Conservation (phyloP, 148 eudicot genomes). For the Vaccinium macrocarpon region DNA sequence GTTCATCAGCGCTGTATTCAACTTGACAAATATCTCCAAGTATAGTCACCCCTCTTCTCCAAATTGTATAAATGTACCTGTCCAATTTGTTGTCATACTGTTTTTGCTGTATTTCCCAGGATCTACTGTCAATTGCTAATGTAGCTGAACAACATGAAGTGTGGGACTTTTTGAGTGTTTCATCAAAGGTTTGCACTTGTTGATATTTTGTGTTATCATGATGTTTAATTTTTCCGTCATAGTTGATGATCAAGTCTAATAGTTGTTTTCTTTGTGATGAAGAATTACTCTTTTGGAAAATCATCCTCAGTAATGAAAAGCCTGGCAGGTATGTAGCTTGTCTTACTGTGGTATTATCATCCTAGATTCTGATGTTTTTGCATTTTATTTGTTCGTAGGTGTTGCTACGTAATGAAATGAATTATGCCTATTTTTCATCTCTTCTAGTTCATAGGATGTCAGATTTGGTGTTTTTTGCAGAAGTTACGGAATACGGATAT, state of each 20-base stretch:
- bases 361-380: conserved; percentile 4
- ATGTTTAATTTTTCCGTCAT: neutral
- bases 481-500: neutral
- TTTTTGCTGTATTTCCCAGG: conserved; percentile 44
- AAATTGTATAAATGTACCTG: neutral
- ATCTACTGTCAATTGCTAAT: conserved; percentile 93
- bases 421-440: neutral
- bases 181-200: conserved; percentile 68
- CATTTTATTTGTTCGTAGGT: neutral
- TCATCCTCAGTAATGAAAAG: conserved; percentile 93
- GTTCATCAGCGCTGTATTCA: conserved; percentile 98
- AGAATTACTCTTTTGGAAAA: conserved; percentile 94
- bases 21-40: conserved; percentile 94
- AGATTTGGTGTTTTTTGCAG: neutral
- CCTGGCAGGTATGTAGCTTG: conserved; percentile 62
- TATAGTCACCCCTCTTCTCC: conserved; percentile 26
- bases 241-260: conserved; percentile 5
- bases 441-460: neutral
- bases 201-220: neutral
- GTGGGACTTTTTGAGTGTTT: conserved; percentile 90
- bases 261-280: conserved; percentile 27
- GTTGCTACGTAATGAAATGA: neutral
- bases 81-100: conserved; percentile 7
- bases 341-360: neutral
- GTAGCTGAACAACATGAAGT: conserved; percentile 99